phyloP scores from a whole-genome alignment of 352 stramenopile species.

The Phytophthora lateralis region DNA sequence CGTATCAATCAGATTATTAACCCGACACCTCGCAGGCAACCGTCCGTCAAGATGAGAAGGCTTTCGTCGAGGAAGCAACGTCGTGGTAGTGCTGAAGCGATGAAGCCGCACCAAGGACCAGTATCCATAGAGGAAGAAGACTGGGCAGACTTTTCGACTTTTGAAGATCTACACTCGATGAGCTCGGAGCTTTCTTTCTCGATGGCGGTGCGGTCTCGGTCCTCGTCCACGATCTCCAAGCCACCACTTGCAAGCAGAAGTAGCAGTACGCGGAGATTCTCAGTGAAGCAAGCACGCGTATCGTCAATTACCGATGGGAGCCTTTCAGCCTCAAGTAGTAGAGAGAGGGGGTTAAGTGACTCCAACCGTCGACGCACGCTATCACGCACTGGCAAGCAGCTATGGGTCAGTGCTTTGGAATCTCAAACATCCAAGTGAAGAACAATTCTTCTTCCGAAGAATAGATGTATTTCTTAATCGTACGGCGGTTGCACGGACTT shows the following conservation, averaged over 20 bases:
- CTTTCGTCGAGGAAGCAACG: conserved; percentile 15
- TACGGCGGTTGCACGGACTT: background rate
- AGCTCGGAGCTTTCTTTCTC: conserved; percentile 15
- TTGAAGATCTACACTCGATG: conserved; percentile 14
- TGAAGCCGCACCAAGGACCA: background rate
- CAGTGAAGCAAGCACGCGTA: conserved; percentile 9
- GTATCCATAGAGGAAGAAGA: conserved; percentile 19
- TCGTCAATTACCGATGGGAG: conserved; percentile 6
- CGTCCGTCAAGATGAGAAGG: conserved; percentile 7
- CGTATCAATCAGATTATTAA: conserved; percentile 34
- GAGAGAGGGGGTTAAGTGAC: conserved; percentile 16
- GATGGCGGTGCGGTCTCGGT: conserved; percentile 7
- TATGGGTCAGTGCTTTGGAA: conserved; percentile 32
- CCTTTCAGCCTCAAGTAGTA: background rate
- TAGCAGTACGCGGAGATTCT: conserved; percentile 6
- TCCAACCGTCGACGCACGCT: conserved; percentile 16
- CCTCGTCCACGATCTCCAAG: conserved; percentile 7
- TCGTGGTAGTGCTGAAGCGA: conserved; percentile 5
- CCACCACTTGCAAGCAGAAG: conserved; percentile 9
- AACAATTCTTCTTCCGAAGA: conserved; percentile 2
- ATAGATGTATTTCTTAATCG: conserved; percentile 15
- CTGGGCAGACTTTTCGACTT: conserved; percentile 40
- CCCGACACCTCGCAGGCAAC: conserved; percentile 16
- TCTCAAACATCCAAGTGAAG: conserved; percentile 14
- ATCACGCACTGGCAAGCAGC: conserved; percentile 31